These are phyloP conservation scores for Mortierella sp. DNA, from an alignment of 371 early-diverging fungal genomes.

Conservation along the genomic window DNA sequence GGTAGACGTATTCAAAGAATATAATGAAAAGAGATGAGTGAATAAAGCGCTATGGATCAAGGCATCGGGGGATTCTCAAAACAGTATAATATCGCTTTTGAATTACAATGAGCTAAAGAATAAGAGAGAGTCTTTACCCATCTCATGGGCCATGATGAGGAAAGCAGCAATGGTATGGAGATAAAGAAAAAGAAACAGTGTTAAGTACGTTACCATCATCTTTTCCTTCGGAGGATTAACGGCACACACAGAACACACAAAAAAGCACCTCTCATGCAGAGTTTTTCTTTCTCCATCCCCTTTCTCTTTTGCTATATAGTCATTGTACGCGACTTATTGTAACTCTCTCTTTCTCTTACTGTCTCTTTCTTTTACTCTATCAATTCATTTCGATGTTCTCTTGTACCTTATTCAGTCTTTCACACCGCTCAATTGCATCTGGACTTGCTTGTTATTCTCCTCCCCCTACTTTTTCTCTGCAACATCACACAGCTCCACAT, in stretches of 20 bases:
- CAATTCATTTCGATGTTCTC: neutral
- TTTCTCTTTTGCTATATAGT: neutral
- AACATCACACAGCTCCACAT: neutral
- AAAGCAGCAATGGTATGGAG: neutral
- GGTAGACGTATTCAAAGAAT: neutral
- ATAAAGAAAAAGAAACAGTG: neutral
- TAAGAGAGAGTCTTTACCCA: neutral
- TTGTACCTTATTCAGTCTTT: neutral
- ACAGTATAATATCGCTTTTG: neutral
- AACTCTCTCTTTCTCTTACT: too few species aligned
- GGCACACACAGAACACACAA: neutral
- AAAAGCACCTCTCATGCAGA: neutral
- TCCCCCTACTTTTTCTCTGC: neutral
- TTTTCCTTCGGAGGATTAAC: conserved; percentile 1
- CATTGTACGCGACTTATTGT: neutral
- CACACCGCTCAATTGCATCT: too few species aligned
- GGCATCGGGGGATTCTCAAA: neutral
- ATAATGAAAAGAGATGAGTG: neutral
- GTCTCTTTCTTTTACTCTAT: neutral
- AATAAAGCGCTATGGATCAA: neutral
- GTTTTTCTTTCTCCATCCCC: neutral
- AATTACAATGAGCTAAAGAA: neutral
- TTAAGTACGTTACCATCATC: neutral
- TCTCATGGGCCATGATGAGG: neutral
- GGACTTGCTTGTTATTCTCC: neutral